Evolutionary conservation across 805 yeast genomes (phyloP).

Genomic region (Saturnispora gosingensis): DNA sequence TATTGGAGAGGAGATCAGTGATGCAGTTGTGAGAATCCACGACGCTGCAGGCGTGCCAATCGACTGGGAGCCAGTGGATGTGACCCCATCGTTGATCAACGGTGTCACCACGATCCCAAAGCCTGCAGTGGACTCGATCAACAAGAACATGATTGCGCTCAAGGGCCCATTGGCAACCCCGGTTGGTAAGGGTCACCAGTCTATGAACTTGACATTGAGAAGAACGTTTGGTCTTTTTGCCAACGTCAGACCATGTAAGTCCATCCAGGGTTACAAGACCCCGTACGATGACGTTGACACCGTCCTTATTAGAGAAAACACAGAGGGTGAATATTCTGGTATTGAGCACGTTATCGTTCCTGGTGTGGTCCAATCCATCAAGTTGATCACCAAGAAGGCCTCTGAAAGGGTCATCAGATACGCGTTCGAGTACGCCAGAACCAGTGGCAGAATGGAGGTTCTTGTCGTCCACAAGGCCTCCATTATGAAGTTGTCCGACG

Average conservation of each 20-base stretch:
- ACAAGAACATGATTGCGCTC: slow-evolving; percentile 86
- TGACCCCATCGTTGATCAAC: slow-evolving; percentile 82
- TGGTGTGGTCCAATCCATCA: slow-evolving; percentile 97
- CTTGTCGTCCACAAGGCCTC: slow-evolving; percentile 97
- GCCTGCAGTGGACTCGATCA: slow-evolving; percentile 85
- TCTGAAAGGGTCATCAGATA: slow-evolving; percentile 94
- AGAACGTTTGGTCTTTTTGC: slow-evolving; percentile 95
- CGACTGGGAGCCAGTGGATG: slow-evolving; percentile 96
- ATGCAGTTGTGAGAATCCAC: slow-evolving; percentile 88
- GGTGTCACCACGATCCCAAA: slow-evolving; percentile 92
- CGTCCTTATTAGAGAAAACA: slow-evolving; percentile 95
- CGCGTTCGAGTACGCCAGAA: slow-evolving; percentile 92
- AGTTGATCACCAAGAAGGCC: slow-evolving; percentile 92
- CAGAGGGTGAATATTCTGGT: slow-evolving; percentile 99
- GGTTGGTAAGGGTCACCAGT: slow-evolving; percentile 96
- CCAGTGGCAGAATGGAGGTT: slow-evolving; percentile 79
- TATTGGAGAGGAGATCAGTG: slow-evolving; percentile 91
- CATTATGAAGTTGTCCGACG: slow-evolving; percentile 96
- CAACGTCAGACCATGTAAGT: slow-evolving; percentile 94
- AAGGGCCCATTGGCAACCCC: slow-evolving; percentile 99
- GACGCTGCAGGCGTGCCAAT: slow-evolving; percentile 92
- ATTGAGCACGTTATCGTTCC: slow-evolving; percentile 97
- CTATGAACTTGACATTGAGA: slow-evolving; percentile 94
- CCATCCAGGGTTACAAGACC: slow-evolving; percentile 87
- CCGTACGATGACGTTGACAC: slow-evolving; percentile 86